Conservation (phyloP, 2,329 filamentous ascomycete species). For the Alternaria metachromatica region DNA sequence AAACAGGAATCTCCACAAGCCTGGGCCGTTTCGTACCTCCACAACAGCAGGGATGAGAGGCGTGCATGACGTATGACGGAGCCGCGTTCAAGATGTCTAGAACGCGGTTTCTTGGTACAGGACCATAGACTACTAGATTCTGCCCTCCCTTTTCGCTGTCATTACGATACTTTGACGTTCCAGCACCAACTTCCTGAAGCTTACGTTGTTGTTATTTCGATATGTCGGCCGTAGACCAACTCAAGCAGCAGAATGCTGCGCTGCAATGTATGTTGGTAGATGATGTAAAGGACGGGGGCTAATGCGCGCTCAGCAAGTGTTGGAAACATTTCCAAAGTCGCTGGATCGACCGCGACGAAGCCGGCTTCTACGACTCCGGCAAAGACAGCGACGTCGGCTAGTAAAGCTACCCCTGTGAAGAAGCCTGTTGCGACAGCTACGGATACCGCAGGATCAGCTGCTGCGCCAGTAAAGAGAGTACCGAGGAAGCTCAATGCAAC, state of each 20-base stretch:
- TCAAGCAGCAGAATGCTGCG: constrained; percentile 52
- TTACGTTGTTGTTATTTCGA: constrained; percentile 3
- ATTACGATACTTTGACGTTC: not conserved
- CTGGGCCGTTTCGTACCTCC: constrained; percentile 14
- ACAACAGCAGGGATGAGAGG: constrained; percentile 20
- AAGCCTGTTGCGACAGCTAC: constrained; percentile 16
- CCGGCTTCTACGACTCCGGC: constrained; percentile 26
- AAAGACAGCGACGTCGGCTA: constrained; percentile 23
- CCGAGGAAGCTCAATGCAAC: constrained; percentile 24
- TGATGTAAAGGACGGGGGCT: not conserved
- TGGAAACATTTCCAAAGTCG: constrained; percentile 37
- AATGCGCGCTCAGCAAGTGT: constrained; percentile 33
- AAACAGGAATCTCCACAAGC: constrained; percentile 28
- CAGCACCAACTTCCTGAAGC: not conserved
- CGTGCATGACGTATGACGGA: constrained; percentile 27
- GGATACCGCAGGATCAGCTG: constrained; percentile 13
- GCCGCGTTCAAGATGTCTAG: constrained; percentile 18
- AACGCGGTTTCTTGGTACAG: constrained; percentile 6
- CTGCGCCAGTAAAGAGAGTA: constrained; percentile 34
- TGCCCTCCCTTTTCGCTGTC: not conserved
- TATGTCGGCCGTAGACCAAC: constrained; percentile 46
- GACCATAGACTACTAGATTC: not conserved
- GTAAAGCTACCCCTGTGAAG: constrained; percentile 22
- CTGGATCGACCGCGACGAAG: constrained; percentile 35
- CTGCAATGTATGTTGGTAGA: constrained; percentile 47